Evolutionary conservation across 108 stramenopile species (phyloP), one percentile per base, ranked within the genome.

Genomic region (Hondaea fermentalgiana): DNA sequence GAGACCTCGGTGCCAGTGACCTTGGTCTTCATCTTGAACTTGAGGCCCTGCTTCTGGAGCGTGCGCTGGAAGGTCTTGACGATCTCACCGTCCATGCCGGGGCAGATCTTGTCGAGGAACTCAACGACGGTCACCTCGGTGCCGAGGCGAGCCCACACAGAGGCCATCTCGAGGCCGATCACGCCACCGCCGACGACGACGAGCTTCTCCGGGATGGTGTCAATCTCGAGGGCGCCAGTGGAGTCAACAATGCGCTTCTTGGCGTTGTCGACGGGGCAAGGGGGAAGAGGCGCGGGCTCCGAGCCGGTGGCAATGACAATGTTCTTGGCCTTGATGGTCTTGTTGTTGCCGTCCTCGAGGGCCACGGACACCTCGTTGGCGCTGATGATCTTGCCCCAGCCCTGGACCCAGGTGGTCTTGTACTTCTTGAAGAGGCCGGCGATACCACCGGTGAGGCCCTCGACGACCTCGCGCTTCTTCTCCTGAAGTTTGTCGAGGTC

Each of bases 81-180:
- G 87, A 99, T 87, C 90, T 99, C 99, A 58, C 91, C 83, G 93
- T 99, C 99, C 95, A 98, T 97, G 42, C 96, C 93, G 60, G 99
- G 99, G 72, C 96, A 97, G 19, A 98, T 90, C 5, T 95, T 91
- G 94, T 98, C 99, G 95, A 99, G 94, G 90, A 97, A 99, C 95
- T 99, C 99, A 90, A 99, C 95, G 8, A 98, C 98, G 21, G 97
- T 98, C 0, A 99, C 98, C 89, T 99, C 91, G 23, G 98, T 91
- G 60, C 98, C 98, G 23, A 99, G 94, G 87, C 98, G 96, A 88
- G 92, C 90, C 99, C 99, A 99, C 4, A 99, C 99, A 55, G 97
- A 97, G 88, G 98, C 99, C 99, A 99, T 99, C 93, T 99, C 99
- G 60, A 99, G 92, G 71, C 99, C 99, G 91, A 99, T 99, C 57